Conservation (phyloP, 2,329 filamentous ascomycete genomes). For the Cladorrhinum sp. region DNA sequence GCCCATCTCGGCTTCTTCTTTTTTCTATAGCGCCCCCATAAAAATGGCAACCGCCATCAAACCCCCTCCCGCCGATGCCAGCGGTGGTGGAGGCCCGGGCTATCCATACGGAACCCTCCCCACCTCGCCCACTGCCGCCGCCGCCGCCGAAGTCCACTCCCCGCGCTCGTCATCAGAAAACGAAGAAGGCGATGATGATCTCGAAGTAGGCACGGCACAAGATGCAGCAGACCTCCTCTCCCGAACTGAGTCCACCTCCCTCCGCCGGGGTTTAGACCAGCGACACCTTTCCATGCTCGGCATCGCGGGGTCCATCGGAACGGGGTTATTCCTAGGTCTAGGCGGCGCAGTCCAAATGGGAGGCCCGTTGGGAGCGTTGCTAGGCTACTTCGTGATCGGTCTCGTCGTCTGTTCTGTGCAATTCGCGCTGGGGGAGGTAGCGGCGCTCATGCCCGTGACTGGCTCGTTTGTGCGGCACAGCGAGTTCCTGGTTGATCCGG, state of each 20-base stretch:
- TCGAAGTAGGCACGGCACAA: background rate
- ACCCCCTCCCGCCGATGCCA: background rate
- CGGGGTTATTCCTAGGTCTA: conserved; percentile 58
- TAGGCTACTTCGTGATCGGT: conserved; percentile 55
- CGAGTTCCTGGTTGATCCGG: conserved; percentile 59
- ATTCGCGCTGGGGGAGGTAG: conserved; percentile 58
- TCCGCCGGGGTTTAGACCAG: conserved; percentile 49
- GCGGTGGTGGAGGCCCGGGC: background rate
- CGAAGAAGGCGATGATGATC: background rate
- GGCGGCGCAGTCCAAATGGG: conserved; percentile 51
- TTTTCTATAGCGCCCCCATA: too few relatives aligned
- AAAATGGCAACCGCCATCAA: background rate
- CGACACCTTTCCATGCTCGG: conserved; percentile 61
- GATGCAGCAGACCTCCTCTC: conserved; percentile 37
- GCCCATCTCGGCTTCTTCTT: background rate
- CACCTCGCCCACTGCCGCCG: background rate
- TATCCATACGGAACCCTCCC: background rate
- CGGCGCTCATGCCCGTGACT: conserved; percentile 59
- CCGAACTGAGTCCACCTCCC: conserved; percentile 17
- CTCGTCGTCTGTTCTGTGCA: conserved; percentile 55
- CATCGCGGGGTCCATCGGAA: conserved; percentile 60
- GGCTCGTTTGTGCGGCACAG: conserved; percentile 60
- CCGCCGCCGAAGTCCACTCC: background rate
- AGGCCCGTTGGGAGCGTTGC: conserved; percentile 46
- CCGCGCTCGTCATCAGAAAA: background rate